Base-by-base conservation (phyloP, 2,329 filamentous ascomycete genomes). In the Raffaelea ambrosiae region DNA sequence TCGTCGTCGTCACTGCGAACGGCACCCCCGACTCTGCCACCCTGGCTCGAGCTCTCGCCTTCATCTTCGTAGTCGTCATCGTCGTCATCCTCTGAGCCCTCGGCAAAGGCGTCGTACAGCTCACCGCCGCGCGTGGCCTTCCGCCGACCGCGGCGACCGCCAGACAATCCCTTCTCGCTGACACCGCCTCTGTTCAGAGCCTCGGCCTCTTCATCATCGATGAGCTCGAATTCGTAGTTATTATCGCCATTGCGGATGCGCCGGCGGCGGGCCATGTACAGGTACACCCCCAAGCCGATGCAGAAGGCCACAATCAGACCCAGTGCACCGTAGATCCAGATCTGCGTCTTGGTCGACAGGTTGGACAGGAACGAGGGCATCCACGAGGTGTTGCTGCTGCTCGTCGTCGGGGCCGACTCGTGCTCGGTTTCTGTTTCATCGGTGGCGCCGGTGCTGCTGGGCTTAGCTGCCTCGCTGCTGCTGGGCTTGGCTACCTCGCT, bases 21-120 rank as follows among this genome's bases (percentile, higher is more conserved):
- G n/a, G n/a, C n/a, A 13, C 23, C 18, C 5, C 16, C 23, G 9
- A 18, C 22, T 3, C 29, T 23, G 13, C 11, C 43, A 20, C 26
- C 26, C 7, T 29, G 26, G 26, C 26, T 13, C 7, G 26, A 29
- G 26, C 26, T 29, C 26, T 40, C 22, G 3, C 38, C 31, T 4
- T 71, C 70, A 14, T 68, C 69, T 31, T 70, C 71, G 41, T 59
- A 62, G 4, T 66, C 69, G 36, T 69, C 66, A 29, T 72, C 48
- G 48, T 88, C 85, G 49, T 93, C 90, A 49, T 91, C 91, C 21
- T 78, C 76, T 51, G 77, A 81, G 46, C 89, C 91, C 16, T 88
- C 90, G 0, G 93, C 93, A 73, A 98, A 98, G 4, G 93, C 93
- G 71, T 98, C 93, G 63, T 98, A 98, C 40, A 98, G 70, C 69